Evolutionary conservation across 306 rosid genomes (phyloP).

Genomic region (Leucaena leucocephala): DNA sequence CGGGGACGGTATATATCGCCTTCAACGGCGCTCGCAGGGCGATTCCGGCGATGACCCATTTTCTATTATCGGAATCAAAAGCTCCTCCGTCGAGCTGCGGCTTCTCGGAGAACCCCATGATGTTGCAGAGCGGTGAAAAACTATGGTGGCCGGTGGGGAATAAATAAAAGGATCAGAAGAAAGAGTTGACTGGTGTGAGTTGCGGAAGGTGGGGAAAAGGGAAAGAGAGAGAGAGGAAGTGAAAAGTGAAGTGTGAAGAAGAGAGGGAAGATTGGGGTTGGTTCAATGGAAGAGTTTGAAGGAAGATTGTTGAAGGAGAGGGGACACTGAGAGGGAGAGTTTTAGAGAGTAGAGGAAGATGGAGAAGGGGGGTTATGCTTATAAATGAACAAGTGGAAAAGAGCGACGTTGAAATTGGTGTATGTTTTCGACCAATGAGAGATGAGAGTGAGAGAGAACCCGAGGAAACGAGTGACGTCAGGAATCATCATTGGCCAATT

Average conservation of each 20-base stretch:
- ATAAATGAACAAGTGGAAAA: constrained; percentile 3
- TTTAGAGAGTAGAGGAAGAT: not conserved
- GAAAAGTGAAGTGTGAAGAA: constrained; percentile 37
- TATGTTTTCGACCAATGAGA: constrained; percentile 30
- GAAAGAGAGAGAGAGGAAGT: not conserved
- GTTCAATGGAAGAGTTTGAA: constrained; percentile 33
- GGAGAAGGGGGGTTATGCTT: not conserved
- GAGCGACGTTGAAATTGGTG: constrained; percentile 22
- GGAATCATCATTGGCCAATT: not conserved
- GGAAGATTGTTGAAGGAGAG: constrained; percentile 38
- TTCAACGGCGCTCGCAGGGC: constrained; percentile 59
- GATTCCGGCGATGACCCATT: constrained; percentile 77
- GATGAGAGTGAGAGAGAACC: constrained; percentile 32
- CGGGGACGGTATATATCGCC: constrained; percentile 55
- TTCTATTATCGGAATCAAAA: constrained; percentile 53
- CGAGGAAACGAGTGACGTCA: constrained; percentile 52
- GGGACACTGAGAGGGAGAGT: constrained; percentile 31
- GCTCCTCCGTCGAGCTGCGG: constrained; percentile 44
- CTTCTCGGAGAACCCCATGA: constrained; percentile 70
- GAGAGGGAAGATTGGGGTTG: constrained; percentile 18
- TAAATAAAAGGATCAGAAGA: constrained; percentile 44
- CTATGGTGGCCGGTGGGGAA: constrained; percentile 6
- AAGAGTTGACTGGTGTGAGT: constrained; percentile 43
- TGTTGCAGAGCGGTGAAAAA: constrained; percentile 1
- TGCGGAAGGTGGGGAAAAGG: not conserved